These are phyloP conservation scores for Tricholoma saponaceum DNA, from an alignment of 768 basidiomycete genomes.

Conservation along the genomic window DNA sequence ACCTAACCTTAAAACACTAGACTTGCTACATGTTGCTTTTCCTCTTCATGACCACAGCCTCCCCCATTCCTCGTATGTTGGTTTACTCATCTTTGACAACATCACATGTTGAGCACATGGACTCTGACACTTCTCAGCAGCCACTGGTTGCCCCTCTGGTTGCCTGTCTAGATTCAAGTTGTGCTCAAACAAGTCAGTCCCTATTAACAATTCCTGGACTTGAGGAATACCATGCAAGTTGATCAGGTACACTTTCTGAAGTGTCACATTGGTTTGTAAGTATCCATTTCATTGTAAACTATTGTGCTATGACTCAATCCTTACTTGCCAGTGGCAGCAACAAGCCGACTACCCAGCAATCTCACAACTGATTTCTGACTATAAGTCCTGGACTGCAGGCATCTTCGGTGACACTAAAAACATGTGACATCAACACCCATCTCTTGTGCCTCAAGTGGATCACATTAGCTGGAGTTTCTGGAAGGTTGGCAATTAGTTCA, in stretches of 20 bases:
- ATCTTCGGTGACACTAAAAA: too few species aligned
- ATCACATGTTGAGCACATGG: background rate
- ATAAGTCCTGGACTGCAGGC: too few species aligned
- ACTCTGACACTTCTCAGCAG: background rate
- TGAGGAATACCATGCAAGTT: background rate
- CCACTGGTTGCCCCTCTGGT: background rate
- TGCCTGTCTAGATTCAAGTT: background rate
- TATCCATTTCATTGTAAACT: background rate
- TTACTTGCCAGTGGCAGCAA: background rate
- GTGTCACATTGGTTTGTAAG: background rate
- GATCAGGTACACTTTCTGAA: background rate
- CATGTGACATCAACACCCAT: too few species aligned
- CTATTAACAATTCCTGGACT: background rate
- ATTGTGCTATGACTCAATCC: background rate
- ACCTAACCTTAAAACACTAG: too few species aligned
- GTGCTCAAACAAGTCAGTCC: background rate
- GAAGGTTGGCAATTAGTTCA: too few species aligned
- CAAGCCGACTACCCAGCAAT: too few species aligned
- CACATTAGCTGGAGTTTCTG: background rate
- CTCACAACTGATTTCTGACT: too few species aligned
- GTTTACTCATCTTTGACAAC: background rate
- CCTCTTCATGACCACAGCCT: background rate
- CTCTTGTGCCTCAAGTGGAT: too few species aligned
- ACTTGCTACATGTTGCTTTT: background rate
- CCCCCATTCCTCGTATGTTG: background rate